Conservation (phyloP, 768 basidiomycete species). For the Leucocoprinus sp. region DNA sequence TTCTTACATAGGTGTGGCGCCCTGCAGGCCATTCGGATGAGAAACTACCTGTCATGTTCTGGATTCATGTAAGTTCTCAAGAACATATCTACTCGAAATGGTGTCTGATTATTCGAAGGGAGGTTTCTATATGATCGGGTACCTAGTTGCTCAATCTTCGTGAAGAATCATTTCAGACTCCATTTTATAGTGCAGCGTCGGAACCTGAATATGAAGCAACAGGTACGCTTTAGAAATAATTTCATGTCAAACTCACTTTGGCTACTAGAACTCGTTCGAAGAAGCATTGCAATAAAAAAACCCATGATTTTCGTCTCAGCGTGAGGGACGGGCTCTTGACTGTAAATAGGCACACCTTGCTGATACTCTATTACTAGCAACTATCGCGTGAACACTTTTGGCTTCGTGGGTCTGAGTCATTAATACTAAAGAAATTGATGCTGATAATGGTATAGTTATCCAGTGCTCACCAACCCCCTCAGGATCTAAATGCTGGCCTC, state of each 20-base stretch:
- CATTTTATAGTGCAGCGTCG: slow-evolving; percentile 31
- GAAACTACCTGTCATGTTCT: slow-evolving; percentile 30
- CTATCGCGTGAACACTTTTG: slow-evolving; percentile 51
- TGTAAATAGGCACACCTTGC: neutral
- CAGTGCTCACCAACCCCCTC: slow-evolving; percentile 32
- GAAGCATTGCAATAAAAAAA: slow-evolving; percentile 37
- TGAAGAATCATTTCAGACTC: neutral
- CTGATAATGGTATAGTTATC: slow-evolving; percentile 28
- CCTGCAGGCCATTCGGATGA: slow-evolving; percentile 20
- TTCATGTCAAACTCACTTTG: too few relatives aligned
- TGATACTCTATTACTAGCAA: slow-evolving; percentile 26
- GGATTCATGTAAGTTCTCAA: slow-evolving; percentile 25
- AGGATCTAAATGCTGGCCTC: slow-evolving; percentile 52
- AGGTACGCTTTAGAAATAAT: slow-evolving; percentile 22
- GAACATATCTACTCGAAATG: neutral
- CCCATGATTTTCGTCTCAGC: slow-evolving; percentile 53
- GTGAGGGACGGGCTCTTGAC: slow-evolving; percentile 22
- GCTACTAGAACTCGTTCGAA: slow-evolving; percentile 35
- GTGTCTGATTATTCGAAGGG: slow-evolving; percentile 25
- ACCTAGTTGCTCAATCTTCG: neutral
- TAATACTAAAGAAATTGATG: neutral
- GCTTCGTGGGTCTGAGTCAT: slow-evolving; percentile 31
- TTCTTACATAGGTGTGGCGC: slow-evolving; percentile 26
- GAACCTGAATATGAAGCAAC: slow-evolving; percentile 32
- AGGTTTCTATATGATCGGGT: slow-evolving; percentile 40